These are phyloP conservation scores for Pleurotus cornucopiae DNA, from an alignment of 768 basidiomycete species.

Conservation along the genomic window DNA sequence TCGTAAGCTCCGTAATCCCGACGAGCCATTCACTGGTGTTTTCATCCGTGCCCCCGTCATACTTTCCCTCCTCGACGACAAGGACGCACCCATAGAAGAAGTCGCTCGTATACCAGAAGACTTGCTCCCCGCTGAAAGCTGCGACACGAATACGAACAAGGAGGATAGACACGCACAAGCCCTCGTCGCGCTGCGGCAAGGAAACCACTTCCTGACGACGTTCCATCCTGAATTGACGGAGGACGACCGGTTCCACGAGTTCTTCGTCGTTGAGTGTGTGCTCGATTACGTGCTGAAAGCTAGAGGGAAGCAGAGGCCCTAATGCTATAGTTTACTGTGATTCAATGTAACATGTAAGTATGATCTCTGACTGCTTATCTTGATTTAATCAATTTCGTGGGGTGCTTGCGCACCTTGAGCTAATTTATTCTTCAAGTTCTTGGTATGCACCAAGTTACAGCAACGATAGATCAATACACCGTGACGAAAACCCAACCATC, in stretches of 20 bases:
- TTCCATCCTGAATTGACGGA: conserved; percentile 93
- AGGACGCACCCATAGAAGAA: conserved; percentile 60
- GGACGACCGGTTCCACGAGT: conserved; percentile 88
- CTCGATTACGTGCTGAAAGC: conserved; percentile 18
- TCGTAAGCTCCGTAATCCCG: conserved; percentile 53
- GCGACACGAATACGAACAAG: conserved; percentile 33
- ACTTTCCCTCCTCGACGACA: conserved; percentile 10
- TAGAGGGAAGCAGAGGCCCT: background rate
- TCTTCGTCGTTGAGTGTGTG: conserved; percentile 79
- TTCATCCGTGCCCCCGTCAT: conserved; percentile 93
- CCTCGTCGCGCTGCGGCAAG: conserved; percentile 84
- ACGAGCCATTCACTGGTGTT: conserved; percentile 68
- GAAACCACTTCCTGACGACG: conserved; percentile 78
- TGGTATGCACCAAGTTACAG: too few species aligned
- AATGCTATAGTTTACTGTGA: background rate
- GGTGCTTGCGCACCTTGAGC: too few species aligned
- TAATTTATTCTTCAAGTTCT: too few species aligned
- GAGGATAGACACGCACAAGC: conserved; percentile 50
- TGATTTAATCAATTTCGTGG: too few species aligned
- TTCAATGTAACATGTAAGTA: background rate
- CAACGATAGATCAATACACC: too few species aligned
- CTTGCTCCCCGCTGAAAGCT: conserved; percentile 35
- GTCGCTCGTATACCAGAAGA: conserved; percentile 64
- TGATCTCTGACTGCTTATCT: background rate
- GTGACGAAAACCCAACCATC: too few species aligned